phyloP scores from a whole-genome alignment of 139 green algal species.

The Diplosphaera chodatii region DNA sequence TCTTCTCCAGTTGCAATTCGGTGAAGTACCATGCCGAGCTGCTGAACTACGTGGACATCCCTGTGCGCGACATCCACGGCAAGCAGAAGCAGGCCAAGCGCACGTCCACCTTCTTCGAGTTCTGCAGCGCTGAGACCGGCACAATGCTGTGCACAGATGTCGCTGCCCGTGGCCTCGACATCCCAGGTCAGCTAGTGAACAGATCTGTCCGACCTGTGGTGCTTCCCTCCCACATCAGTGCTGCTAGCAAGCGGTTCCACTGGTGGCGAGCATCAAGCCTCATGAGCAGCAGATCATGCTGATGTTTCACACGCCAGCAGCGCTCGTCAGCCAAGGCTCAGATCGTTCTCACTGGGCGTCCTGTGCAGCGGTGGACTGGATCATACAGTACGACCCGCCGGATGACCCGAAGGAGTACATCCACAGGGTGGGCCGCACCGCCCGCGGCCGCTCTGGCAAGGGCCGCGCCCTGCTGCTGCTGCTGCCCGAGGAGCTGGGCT shows the following conservation, averaged over 20 bases:
- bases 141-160: constrained; percentile 97
- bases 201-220: no score
- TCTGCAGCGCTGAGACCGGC: constrained; percentile 69
- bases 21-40: constrained; percentile 98
- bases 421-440: constrained; percentile 86
- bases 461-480: constrained; percentile 93
- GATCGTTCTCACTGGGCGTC: no score
- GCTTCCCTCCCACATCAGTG: no score
- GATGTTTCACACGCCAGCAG: no score
- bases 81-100: constrained; percentile 98
- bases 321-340: no score
- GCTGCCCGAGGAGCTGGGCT: constrained; percentile 90
- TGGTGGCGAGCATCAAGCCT: no score
- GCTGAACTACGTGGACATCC: constrained; percentile 98
- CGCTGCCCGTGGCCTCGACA: constrained; percentile 65
- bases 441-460: constrained; percentile 70
- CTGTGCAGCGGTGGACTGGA: constrained; percentile 89
- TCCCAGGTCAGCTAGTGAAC: no score
- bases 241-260: no score
- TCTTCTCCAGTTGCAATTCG: constrained; percentile 90
- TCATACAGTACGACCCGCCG: constrained; percentile 97
- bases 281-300: no score
- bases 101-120: constrained; percentile 96
- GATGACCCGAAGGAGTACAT: constrained; percentile 96
- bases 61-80: constrained; percentile 89